Evolutionary conservation across 129 eudicot species (phyloP).

Genomic region (Apium graveolens): DNA sequence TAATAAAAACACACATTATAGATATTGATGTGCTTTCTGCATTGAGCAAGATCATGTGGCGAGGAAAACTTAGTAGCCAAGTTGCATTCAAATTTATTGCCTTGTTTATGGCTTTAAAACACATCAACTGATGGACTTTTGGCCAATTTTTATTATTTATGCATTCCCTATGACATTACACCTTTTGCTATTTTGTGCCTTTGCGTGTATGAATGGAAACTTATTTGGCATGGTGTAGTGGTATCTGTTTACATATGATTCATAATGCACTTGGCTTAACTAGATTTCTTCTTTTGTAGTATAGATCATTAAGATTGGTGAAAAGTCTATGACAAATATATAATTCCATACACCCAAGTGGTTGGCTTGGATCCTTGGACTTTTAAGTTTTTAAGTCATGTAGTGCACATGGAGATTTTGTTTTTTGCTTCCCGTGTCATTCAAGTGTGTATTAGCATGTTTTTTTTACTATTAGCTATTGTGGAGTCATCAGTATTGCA

Average conservation of each 20-base stretch:
- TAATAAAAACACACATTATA: neutral
- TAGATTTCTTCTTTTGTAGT: neutral
- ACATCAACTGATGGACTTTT: neutral
- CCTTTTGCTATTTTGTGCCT: neutral
- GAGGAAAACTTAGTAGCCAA: slow-evolving; percentile 3
- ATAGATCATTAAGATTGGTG: neutral
- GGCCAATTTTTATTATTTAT: neutral
- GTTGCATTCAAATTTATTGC: neutral
- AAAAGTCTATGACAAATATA: slow-evolving; percentile 20
- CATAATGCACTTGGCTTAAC: neutral
- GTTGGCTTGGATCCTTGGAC: slow-evolving; percentile 29
- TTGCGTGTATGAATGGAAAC: neutral
- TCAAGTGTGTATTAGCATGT: neutral
- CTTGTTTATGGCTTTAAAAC: slow-evolving; percentile 6
- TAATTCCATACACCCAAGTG: slow-evolving; percentile 11
- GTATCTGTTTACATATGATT: neutral
- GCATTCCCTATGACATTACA: neutral
- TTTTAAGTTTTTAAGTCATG: slow-evolving; percentile 1
- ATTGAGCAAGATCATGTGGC: slow-evolving; percentile 14
- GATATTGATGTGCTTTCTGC: neutral
- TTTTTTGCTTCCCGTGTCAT: slow-evolving; percentile 5
- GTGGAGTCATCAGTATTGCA: neutral
- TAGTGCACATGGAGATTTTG: slow-evolving; percentile 27
- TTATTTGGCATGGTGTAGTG: neutral
- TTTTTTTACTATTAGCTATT: neutral